These are phyloP conservation scores for Juncus inflexus DNA, from an alignment of 176 grass and related monocot genomes.

Conservation along the genomic window DNA sequence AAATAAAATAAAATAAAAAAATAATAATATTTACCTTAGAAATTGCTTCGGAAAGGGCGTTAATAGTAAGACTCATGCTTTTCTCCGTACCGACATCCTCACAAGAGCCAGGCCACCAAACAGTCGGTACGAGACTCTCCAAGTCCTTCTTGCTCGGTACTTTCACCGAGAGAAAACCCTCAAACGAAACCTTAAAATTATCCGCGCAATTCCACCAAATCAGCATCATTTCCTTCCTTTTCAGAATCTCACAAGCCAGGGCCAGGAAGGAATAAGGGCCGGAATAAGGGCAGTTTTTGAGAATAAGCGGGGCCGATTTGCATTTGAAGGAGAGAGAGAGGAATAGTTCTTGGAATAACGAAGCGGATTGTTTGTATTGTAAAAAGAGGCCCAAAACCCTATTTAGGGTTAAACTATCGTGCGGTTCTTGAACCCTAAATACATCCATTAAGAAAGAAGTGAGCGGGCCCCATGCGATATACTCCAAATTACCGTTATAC, in stretches of 20 bases:
- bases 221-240: constrained; percentile 60
- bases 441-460: constrained; percentile 52
- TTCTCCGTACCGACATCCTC: constrained; percentile 51
- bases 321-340: constrained; percentile 67
- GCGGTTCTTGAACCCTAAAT: constrained; percentile 55
- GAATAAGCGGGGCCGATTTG: constrained; percentile 68
- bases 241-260: constrained; percentile 59
- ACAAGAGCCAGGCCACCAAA: constrained; percentile 80
- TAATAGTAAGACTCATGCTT: constrained; percentile 64
- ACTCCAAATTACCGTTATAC: constrained; percentile 42
- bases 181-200: constrained; percentile 63
- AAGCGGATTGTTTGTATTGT: constrained; percentile 38
- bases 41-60: constrained; percentile 59
- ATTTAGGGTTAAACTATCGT: constrained; percentile 59
- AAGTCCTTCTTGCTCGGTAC: constrained; percentile 76
- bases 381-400: constrained; percentile 68
- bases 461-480: constrained; percentile 61
- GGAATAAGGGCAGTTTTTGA: constrained; percentile 77
- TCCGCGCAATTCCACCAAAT: constrained; percentile 52
- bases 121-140: constrained; percentile 69
- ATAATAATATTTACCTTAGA: constrained; percentile 43
- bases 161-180: constrained; percentile 77
- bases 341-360: constrained; percentile 62
- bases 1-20: constrained; percentile 4
- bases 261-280: constrained; percentile 66